Percentiles rank a stretch among this genome's conserved stretches.
phyloP scores from a whole-genome alignment of 2,329 filamentous ascomycete genomes.

The Colletotrichum sp. region DNA sequence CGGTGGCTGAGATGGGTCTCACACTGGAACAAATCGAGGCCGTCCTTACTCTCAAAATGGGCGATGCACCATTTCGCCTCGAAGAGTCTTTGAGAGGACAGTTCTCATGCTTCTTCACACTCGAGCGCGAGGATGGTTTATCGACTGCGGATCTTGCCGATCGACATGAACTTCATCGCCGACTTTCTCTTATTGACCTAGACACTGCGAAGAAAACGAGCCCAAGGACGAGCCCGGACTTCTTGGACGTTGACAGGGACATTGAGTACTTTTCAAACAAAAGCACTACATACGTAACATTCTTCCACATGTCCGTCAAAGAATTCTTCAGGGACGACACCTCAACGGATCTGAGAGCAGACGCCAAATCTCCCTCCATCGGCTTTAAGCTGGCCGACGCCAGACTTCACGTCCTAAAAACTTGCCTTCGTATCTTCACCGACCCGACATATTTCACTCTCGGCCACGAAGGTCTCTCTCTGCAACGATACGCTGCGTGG shows the following conservation, averaged over 20 bases:
- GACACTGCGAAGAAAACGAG: conserved; percentile 12
- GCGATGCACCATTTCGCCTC: conserved; percentile 43
- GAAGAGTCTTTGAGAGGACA: conserved; percentile 49
- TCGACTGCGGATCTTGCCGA: conserved; percentile 46
- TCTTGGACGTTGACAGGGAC: conserved; percentile 34
- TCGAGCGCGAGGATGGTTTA: conserved; percentile 48
- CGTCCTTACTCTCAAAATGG: conserved; percentile 46
- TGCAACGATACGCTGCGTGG: conserved; percentile 44
- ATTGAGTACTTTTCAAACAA: conserved; percentile 49
- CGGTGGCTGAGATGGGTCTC: conserved; percentile 48
- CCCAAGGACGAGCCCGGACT: conserved; percentile 31
- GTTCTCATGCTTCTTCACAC: conserved; percentile 51
- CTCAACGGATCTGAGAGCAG: conserved; percentile 24
- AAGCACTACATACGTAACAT: conserved; percentile 41
- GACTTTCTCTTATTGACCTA: not conserved
- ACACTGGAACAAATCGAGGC: conserved; percentile 49
- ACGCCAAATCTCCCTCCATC: conserved; percentile 26
- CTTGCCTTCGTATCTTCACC: conserved; percentile 45
- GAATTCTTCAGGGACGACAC: conserved; percentile 42
- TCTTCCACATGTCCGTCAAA: conserved; percentile 45
- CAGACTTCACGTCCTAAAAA: conserved; percentile 40
- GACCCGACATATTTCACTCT: conserved; percentile 23
- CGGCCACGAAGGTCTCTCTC: conserved; percentile 23
- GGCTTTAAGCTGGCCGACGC: conserved; percentile 40
- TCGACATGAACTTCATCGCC: conserved; percentile 37